Conservation (phyloP, 2,329 filamentous ascomycete species). For the Cordyceps cateniannulata region DNA sequence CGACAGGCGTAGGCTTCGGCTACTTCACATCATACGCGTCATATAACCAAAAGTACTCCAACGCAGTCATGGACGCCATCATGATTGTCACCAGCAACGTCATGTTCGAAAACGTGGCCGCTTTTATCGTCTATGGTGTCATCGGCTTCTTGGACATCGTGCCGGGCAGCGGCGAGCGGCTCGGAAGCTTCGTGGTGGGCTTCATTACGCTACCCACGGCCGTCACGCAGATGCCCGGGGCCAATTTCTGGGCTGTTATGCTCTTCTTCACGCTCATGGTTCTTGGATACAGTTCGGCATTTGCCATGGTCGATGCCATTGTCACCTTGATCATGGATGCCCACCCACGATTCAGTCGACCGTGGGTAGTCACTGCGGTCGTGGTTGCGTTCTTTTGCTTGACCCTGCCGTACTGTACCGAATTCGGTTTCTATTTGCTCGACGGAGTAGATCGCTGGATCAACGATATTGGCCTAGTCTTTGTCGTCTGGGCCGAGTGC, state of each 20-base stretch:
- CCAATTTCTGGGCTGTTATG: slow-evolving; percentile 52
- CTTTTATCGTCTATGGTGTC: slow-evolving; percentile 46
- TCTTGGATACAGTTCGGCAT: slow-evolving; percentile 51
- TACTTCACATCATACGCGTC: slow-evolving; percentile 54
- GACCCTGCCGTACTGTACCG: slow-evolving; percentile 50
- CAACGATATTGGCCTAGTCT: slow-evolving; percentile 47
- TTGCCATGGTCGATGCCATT: slow-evolving; percentile 52
- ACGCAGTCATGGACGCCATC: slow-evolving; percentile 52
- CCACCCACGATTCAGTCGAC: slow-evolving; percentile 39
- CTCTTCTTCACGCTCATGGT: slow-evolving; percentile 54
- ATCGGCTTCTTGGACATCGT: slow-evolving; percentile 39
- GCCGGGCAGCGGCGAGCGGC: slow-evolving; percentile 30
- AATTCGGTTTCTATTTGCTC: slow-evolving; percentile 51
- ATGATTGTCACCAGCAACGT: slow-evolving; percentile 50
- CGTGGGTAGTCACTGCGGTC: slow-evolving; percentile 42
- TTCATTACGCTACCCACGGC: slow-evolving; percentile 53
- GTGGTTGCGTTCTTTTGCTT: slow-evolving; percentile 45
- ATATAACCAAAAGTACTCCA: slow-evolving; percentile 51
- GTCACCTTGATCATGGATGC: slow-evolving; percentile 48
- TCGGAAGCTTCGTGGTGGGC: slow-evolving; percentile 51
- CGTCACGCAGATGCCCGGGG: slow-evolving; percentile 48
- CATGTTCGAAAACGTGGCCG: slow-evolving; percentile 48
- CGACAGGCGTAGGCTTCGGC: slow-evolving; percentile 51
- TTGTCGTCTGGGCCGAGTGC: slow-evolving; percentile 48
- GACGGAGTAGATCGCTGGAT: slow-evolving; percentile 50